Percentiles rank a stretch among this genome's conserved stretches.
These are phyloP conservation scores for Sclerotiophoma versabilis DNA, from an alignment of 2,329 filamentous ascomycete species.

Conservation along the genomic window DNA sequence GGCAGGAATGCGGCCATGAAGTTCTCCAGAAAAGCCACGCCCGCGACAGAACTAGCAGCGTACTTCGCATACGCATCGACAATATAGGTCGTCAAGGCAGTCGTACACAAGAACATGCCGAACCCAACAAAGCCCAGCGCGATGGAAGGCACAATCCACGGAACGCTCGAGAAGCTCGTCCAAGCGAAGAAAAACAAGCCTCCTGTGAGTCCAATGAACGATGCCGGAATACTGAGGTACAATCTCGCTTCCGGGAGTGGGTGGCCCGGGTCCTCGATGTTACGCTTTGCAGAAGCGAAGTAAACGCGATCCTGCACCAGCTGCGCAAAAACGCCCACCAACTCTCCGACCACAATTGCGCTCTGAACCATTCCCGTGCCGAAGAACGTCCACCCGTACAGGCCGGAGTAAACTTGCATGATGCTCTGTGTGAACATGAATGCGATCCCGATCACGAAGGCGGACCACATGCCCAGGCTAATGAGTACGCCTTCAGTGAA, in stretches of 20 bases:
- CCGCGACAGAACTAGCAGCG: slow-evolving; percentile 58
- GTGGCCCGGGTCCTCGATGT: slow-evolving; percentile 47
- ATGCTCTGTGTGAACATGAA: slow-evolving; percentile 61
- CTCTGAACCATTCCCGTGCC: slow-evolving; percentile 55
- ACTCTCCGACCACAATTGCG: slow-evolving; percentile 56
- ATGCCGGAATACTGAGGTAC: slow-evolving; percentile 53
- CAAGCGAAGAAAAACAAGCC: slow-evolving; percentile 62
- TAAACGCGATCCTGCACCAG: slow-evolving; percentile 51
- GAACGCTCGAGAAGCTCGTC: slow-evolving; percentile 53
- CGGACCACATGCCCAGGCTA: slow-evolving; percentile 57
- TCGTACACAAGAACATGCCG: slow-evolving; percentile 57
- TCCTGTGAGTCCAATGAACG: slow-evolving; percentile 56
- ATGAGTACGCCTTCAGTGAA: slow-evolving; percentile 60
- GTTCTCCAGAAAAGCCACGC: slow-evolving; percentile 59
- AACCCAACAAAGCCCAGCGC: slow-evolving; percentile 59
- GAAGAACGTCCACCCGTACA: slow-evolving; percentile 53
- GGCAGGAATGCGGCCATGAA: slow-evolving; percentile 58
- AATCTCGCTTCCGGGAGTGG: slow-evolving; percentile 57
- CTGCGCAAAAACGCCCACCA: slow-evolving; percentile 50
- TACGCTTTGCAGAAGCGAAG: slow-evolving; percentile 50
- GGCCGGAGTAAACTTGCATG: slow-evolving; percentile 50
- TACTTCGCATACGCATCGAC: slow-evolving; percentile 60
- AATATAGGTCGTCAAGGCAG: slow-evolving; percentile 57
- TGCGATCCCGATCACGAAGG: slow-evolving; percentile 56
- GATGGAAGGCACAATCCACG: slow-evolving; percentile 58